Evolutionary conservation across 306 rosid species (phyloP).

Genomic region (Rubus parviflorus): DNA sequence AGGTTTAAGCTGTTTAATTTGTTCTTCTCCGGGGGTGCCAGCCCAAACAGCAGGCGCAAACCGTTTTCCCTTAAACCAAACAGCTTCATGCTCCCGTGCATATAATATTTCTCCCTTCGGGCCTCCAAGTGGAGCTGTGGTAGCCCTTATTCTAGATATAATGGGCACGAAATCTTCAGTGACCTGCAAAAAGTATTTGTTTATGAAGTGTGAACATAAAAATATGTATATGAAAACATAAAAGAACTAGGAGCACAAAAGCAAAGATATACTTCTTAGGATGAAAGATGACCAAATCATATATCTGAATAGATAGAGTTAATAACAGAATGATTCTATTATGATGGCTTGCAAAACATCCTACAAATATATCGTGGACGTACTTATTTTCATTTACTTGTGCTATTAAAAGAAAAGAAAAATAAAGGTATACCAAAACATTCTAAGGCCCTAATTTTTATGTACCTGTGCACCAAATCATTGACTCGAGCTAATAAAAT

Average conservation of each 20-base stretch:
- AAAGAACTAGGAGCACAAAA: not conserved
- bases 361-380: not conserved
- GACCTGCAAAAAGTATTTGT: conserved; percentile 44
- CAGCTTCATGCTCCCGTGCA: conserved; percentile 83
- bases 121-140: conserved; percentile 73
- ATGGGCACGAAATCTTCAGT: conserved; percentile 81
- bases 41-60: conserved; percentile 76
- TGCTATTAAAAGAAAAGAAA: not conserved
- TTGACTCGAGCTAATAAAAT: not conserved
- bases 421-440: not conserved
- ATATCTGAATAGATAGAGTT: not conserved
- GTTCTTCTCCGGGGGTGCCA: conserved; percentile 80
- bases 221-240: not conserved
- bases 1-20: conserved; percentile 77
- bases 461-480: not conserved
- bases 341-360: not conserved
- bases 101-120: conserved; percentile 92
- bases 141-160: conserved; percentile 76
- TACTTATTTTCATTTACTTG: not conserved
- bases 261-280: not conserved
- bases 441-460: not conserved
- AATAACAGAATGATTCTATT: not conserved
- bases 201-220: conserved; percentile 8
- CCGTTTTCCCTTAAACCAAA: conserved; percentile 95
- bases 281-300: not conserved